Conservation (phyloP, 139 green algal genomes). For the Picochlorum sp. region DNA sequence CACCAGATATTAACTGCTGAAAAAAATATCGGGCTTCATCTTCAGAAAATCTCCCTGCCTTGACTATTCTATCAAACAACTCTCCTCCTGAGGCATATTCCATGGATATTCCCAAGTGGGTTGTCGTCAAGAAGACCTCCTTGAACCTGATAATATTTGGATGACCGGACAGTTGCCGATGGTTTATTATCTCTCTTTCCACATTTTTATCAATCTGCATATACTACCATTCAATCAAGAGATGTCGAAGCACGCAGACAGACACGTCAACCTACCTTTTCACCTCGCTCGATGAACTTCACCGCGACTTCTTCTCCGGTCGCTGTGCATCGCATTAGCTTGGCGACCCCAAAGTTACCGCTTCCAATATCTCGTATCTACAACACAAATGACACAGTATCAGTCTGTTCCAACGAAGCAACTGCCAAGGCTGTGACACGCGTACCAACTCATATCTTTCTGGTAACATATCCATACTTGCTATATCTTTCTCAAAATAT, state of each 20-base stretch:
- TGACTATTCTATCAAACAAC: constrained; percentile 93
- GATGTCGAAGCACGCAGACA: background rate
- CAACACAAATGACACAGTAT: background rate
- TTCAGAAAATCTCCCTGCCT: constrained; percentile 83
- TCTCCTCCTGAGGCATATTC: constrained; percentile 82
- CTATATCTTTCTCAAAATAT: no score
- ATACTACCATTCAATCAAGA: background rate
- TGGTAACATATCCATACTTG: constrained; percentile 2
- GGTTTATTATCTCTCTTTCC: constrained; percentile 96
- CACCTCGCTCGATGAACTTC: constrained; percentile 73
- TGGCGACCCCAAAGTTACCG: constrained; percentile 93
- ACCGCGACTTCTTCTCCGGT: constrained; percentile 66
- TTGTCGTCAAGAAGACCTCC: constrained; percentile 67
- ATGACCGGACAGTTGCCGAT: constrained; percentile 76
- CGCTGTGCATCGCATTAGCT: constrained; percentile 51
- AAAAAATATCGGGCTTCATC: constrained; percentile 98
- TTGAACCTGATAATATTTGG: constrained; percentile 97
- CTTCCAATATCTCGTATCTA: constrained; percentile 69
- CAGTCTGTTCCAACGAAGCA: background rate
- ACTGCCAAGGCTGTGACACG: constrained; percentile 1
- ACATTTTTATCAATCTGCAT: constrained; percentile 95
- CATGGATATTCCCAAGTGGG: constrained; percentile 74
- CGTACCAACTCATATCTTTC: constrained; percentile 2
- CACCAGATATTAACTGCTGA: constrained; percentile 92
- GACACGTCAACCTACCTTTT: constrained; percentile 37